Percentiles rank a stretch among this genome's conserved stretches.
These are phyloP conservation scores for Pseudogymnoascus sp. DNA, from an alignment of 2,329 filamentous ascomycete species.

Conservation along the genomic window DNA sequence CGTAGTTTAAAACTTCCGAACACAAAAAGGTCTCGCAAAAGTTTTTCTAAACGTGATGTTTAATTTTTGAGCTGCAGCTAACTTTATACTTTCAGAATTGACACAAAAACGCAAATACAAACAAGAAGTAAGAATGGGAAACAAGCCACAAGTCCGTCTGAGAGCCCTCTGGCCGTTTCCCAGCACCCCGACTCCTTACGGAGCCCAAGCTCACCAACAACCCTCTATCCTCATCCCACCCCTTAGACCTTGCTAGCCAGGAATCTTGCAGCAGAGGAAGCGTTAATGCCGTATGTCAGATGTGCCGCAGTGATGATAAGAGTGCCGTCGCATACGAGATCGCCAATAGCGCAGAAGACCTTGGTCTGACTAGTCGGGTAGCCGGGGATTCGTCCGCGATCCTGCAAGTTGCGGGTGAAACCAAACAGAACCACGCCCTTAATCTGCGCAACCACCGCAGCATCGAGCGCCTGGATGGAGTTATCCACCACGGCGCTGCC, in stretches of 20 bases:
- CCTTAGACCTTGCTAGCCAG: constrained; percentile 14
- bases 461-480: constrained; percentile 27
- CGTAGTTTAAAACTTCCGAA: background rate
- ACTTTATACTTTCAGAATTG: constrained; percentile 1
- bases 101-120: background rate
- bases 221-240: background rate
- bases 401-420: constrained; percentile 32
- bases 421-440: constrained; percentile 36
- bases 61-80: constrained; percentile 6
- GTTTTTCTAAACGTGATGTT: background rate
- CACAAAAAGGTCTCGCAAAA: background rate
- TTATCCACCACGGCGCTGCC: constrained; percentile 38
- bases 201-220: background rate
- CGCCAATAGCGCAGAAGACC: constrained; percentile 41
- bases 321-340: constrained; percentile 42
- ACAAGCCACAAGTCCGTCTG: background rate
- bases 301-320: constrained; percentile 34
- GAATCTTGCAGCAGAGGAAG: constrained; percentile 31
- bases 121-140: background rate
- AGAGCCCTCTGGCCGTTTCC: background rate
- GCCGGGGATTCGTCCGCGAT: constrained; percentile 27
- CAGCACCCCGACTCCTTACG: background rate
- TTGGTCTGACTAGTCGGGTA: constrained; percentile 26
- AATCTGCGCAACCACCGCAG: constrained; percentile 25
- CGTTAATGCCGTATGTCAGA: constrained; percentile 32